Base-by-base conservation (phyloP, 257 asterid genomes). In the Anisodus tanguticus region DNA sequence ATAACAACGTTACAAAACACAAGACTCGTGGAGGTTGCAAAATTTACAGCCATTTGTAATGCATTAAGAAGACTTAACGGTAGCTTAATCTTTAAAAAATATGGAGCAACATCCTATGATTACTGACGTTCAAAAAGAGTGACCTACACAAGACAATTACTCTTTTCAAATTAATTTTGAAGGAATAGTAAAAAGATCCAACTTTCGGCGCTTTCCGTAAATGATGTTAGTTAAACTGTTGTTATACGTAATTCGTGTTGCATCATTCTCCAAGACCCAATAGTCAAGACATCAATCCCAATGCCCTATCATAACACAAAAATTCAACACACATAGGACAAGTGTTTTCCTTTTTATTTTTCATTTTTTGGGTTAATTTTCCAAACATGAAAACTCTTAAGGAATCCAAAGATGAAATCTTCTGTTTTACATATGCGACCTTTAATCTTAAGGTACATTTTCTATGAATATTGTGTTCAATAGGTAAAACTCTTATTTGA, bases 261-360 rank as follows among this genome's bases (percentile, higher is more conserved):
- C 45, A 37, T 13, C 6, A 15, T 15, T 68, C 22, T 37, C 22
- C 11, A 13, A 13, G 1, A 6, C 45, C 81, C 13, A 51, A 55
- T 79, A 74, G 58, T 68, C 70, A 81, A 26, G 45, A n/a, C 68
- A 84, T 63, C 82, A 78, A 81, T 82, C 37, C 83, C 71, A 82
- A 60, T 45, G 66, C 49, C 68, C 17, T 22, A 66, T 31, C n/a
- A 19, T 51, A 39, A 51, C 6, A 4, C 57, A 0, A 59, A n/a
- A 59, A 19, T n/a, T 62, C 13, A 62, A 62, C 6, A 62, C 19
- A 19, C 4, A 8, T 59, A 26, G 15, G 5, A n/a, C 12, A 58
- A 5, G 22, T 6, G 7, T 13, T 15, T 51, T 51, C 55, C 45
- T 41, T 41, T 41, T 41, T 51, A 8, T 51, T 51, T 6, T 51